These are phyloP conservation scores for Brettanomyces anomalus DNA, from an alignment of 805 yeast species.

Conservation along the genomic window DNA sequence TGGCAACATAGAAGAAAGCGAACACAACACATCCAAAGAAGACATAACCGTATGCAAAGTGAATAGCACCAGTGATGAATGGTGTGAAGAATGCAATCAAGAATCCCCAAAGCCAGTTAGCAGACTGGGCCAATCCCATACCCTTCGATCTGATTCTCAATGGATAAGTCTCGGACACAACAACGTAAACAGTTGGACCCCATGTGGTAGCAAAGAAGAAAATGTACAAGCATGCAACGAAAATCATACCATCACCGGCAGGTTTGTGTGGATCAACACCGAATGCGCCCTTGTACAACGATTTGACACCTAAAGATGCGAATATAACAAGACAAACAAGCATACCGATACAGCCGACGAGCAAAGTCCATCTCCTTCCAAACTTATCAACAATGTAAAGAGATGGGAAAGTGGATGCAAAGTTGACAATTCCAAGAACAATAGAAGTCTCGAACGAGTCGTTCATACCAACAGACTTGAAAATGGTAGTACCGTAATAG, in stretches of 20 bases:
- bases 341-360: constrained; percentile 45
- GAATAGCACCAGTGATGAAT: constrained; percentile 43
- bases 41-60: constrained; percentile 49
- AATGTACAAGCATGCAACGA: constrained; percentile 53
- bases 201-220: constrained; percentile 62
- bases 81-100: constrained; percentile 49
- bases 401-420: constrained; percentile 44
- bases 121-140: constrained; percentile 56
- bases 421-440: constrained; percentile 45
- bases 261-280: constrained; percentile 33
- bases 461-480: constrained; percentile 44
- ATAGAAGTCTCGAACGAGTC: constrained; percentile 51
- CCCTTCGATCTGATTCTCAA: constrained; percentile 52
- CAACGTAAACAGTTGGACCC: constrained; percentile 64
- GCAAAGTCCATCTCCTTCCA: constrained; percentile 45
- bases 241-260: constrained; percentile 54
- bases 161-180: constrained; percentile 62
- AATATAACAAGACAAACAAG: constrained; percentile 46
- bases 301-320: constrained; percentile 50
- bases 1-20: constrained; percentile 44
- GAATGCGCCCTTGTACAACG: constrained; percentile 31
- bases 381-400: constrained; percentile 40
- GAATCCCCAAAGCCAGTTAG: constrained; percentile 58
- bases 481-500: constrained; percentile 54
- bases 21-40: constrained; percentile 44